Conservation (phyloP, 2,329 filamentous ascomycete species). For the Xylaria digitata region DNA sequence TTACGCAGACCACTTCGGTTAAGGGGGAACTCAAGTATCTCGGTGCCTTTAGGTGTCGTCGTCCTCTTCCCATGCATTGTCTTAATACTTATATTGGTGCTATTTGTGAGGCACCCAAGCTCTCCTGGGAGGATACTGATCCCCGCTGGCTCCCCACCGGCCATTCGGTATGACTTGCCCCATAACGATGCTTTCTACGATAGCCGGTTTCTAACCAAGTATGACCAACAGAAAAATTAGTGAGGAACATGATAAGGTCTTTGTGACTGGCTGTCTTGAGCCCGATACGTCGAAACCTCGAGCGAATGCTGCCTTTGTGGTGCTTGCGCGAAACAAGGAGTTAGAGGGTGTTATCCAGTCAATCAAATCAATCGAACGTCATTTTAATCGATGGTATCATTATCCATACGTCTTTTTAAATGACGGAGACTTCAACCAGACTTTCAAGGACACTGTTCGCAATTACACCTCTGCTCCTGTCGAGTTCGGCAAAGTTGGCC, state of each 20-base stretch:
- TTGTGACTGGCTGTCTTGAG: slow-evolving; percentile 88
- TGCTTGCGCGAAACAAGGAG: slow-evolving; percentile 95
- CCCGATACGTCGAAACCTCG: slow-evolving; percentile 81
- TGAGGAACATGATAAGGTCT: slow-evolving; percentile 97
- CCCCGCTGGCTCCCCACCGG: slow-evolving; percentile 86
- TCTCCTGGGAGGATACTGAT: slow-evolving; percentile 85
- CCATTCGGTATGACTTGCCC: slow-evolving; percentile 78
- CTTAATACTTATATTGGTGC: slow-evolving; percentile 87
- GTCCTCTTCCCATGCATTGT: slow-evolving; percentile 93
- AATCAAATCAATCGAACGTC: slow-evolving; percentile 95
- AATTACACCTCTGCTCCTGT: slow-evolving; percentile 91
- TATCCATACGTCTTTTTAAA: slow-evolving; percentile 99
- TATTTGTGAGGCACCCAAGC: slow-evolving; percentile 89
- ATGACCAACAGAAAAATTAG: slow-evolving; percentile 82
- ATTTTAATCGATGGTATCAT: slow-evolving; percentile 99
- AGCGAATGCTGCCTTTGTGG: slow-evolving; percentile 95
- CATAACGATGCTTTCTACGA: slow-evolving; percentile 30
- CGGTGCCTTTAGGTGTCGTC: slow-evolving; percentile 91
- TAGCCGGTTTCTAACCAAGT: slow-evolving; percentile 23
- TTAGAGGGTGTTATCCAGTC: slow-evolving; percentile 95
- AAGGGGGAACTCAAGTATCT: slow-evolving; percentile 90
- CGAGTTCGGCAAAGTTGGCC: slow-evolving; percentile 93
- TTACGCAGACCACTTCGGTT: slow-evolving; percentile 87
- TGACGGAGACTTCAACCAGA: slow-evolving; percentile 95
- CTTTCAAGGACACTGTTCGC: slow-evolving; percentile 86